phyloP scores from a whole-genome alignment of 2,329 filamentous ascomycete genomes.

The Scopulariopsis brevicaulis region DNA sequence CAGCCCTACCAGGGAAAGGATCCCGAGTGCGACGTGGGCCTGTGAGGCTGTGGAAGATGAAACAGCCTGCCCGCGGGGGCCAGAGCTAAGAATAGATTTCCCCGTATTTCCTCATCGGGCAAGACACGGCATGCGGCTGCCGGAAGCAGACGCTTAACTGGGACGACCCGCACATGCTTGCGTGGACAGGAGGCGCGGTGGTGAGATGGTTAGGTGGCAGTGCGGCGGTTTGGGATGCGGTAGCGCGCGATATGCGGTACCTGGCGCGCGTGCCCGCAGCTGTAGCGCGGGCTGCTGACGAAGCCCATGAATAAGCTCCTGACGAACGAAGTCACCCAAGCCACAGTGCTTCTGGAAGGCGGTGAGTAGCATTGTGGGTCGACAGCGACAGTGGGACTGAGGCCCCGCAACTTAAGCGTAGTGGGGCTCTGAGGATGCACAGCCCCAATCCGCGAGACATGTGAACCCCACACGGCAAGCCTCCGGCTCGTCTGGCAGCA shows the following conservation, averaged over 20 bases:
- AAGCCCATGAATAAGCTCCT: not conserved
- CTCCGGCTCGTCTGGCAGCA: not conserved
- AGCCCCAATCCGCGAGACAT: not conserved
- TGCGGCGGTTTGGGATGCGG: not conserved
- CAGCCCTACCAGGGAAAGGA: not conserved
- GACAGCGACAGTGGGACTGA: not conserved
- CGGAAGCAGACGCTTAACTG: not conserved
- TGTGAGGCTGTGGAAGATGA: not conserved
- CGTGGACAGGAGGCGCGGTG: not conserved
- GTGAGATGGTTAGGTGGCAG: not conserved
- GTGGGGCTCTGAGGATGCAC: not conserved
- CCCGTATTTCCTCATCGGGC: not conserved
- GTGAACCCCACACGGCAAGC: no score
- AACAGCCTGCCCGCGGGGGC: not conserved
- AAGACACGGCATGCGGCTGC: not conserved
- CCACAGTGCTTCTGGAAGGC: not conserved
- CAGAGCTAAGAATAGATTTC: not conserved
- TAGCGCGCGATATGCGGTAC: not conserved
- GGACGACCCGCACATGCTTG: not conserved
- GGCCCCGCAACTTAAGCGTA: not conserved
- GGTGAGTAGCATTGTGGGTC: not conserved
- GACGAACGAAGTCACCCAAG: not conserved
- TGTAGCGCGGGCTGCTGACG: not conserved
- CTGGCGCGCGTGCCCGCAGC: not conserved
- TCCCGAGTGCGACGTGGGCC: not conserved